Evolutionary conservation across 169 alveolate genomes (phyloP).

Genomic region (Perkinsus olseni): DNA sequence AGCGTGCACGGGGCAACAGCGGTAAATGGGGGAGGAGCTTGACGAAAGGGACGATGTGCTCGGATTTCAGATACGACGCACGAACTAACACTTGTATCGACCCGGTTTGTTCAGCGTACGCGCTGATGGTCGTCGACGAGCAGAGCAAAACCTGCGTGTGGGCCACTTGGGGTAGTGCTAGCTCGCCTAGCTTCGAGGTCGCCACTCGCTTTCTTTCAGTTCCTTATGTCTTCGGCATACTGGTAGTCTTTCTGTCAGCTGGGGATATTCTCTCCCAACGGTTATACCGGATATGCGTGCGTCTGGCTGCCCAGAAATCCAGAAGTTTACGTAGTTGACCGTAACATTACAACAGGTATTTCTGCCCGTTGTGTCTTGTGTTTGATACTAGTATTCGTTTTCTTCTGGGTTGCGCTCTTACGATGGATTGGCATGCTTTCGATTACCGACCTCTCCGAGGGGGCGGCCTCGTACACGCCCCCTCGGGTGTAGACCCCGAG

Average conservation of each 20-base stretch:
- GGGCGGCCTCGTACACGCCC: no score
- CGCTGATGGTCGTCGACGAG: not conserved
- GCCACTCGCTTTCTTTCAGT: not conserved
- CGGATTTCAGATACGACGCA: not conserved
- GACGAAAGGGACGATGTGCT: not conserved
- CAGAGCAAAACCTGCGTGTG: not conserved
- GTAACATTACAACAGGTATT: not conserved
- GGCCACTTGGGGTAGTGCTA: not conserved
- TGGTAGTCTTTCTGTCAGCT: not conserved
- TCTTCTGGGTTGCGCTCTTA: no score
- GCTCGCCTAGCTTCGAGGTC: not conserved
- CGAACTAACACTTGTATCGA: not conserved
- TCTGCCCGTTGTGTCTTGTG: not conserved
- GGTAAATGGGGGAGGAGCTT: not conserved
- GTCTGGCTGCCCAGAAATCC: not conserved
- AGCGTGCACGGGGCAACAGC: not conserved
- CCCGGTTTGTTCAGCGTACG: not conserved
- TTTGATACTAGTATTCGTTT: no score
- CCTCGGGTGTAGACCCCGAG: no score
- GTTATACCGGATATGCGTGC: not conserved
- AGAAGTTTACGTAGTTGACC: not conserved
- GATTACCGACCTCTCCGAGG: no score
- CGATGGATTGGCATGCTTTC: no score
- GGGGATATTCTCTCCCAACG: not conserved
- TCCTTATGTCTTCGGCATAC: not conserved